Percentiles rank a stretch among this genome's conserved stretches.
Evolutionary conservation across 2,329 filamentous ascomycete species (phyloP).

Genomic region (Hypoxylon sp.): DNA sequence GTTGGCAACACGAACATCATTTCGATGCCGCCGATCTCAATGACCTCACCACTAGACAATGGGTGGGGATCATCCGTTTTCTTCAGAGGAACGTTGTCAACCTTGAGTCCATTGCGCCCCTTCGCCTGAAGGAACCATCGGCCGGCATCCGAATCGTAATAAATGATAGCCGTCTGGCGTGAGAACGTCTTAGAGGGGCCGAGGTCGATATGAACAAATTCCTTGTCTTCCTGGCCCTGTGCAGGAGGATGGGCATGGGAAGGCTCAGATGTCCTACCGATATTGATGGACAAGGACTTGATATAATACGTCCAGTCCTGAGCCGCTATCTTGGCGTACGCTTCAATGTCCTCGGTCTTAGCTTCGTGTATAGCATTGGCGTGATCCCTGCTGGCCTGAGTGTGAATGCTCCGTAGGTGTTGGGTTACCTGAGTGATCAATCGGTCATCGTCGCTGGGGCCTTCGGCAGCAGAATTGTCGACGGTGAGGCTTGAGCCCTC

Average conservation of each 20-base stretch:
- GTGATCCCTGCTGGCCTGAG: conserved; percentile 74
- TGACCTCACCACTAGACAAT: conserved; percentile 87
- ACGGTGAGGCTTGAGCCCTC: conserved; percentile 61
- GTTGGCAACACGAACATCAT: conserved; percentile 99
- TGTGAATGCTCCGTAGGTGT: conserved; percentile 62
- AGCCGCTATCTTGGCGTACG: conserved; percentile 86
- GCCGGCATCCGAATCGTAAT: conserved; percentile 76
- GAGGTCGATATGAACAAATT: conserved; percentile 86
- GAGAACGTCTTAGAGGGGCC: conserved; percentile 87
- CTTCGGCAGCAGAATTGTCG: conserved; percentile 57
- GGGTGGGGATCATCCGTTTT: conserved; percentile 72
- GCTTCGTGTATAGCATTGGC: conserved; percentile 75
- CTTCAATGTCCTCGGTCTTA: conserved; percentile 74
- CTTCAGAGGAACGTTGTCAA: conserved; percentile 81
- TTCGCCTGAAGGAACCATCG: conserved; percentile 90
- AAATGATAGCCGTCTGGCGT: conserved; percentile 81
- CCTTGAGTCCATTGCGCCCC: conserved; percentile 89
- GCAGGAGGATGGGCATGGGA: conserved; percentile 61
- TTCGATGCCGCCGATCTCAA: conserved; percentile 92
- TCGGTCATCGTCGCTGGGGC: conserved; percentile 66
- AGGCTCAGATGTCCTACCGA: conserved; percentile 77
- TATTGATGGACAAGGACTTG: conserved; percentile 80
- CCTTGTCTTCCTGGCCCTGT: conserved; percentile 62
- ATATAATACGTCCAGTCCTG: conserved; percentile 90
- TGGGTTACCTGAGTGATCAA: conserved; percentile 70